Conservation (phyloP, 202 grass and related monocot species). For the Cymbopogon flexuosus region DNA sequence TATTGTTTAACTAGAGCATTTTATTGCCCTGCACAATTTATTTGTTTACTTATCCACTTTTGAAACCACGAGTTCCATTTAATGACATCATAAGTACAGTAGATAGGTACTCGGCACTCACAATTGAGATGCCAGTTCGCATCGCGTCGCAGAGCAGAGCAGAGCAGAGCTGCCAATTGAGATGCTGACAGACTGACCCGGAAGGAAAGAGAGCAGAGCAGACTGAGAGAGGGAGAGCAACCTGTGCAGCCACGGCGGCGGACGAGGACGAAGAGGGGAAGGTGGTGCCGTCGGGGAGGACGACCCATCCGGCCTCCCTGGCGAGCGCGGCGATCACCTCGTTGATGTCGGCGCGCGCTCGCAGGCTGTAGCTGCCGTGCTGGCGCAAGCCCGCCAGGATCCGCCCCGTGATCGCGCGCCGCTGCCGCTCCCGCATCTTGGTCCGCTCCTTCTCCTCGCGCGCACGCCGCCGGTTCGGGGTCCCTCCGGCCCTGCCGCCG, state of each 20-base stretch:
- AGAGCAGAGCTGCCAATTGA: neutral
- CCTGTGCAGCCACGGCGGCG: neutral
- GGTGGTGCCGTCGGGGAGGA: conserved; percentile 89
- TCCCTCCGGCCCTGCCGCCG: neutral
- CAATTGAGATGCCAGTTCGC: neutral
- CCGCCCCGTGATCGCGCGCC: conserved; percentile 74
- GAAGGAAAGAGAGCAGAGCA: neutral
- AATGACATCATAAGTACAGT: conserved; percentile 28
- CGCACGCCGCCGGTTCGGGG: conserved; percentile 22
- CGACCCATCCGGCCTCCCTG: conserved; percentile 70
- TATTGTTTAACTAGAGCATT: too few species aligned
- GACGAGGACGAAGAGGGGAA: conserved; percentile 58
- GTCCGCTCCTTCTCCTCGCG: conserved; percentile 92
- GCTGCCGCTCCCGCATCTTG: conserved; percentile 74
- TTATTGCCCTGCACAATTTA: neutral
- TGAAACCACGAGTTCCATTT: neutral
- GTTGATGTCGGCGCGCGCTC: conserved; percentile 79
- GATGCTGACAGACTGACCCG: neutral
- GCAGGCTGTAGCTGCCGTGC: conserved; percentile 76
- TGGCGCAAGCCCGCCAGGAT: conserved; percentile 73
- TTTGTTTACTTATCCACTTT: neutral
- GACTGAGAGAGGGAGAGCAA: neutral
- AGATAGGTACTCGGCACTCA: neutral
- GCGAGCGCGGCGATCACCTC: conserved; percentile 88
- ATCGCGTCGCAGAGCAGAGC: neutral